phyloP scores from a whole-genome alignment of 108 stramenopile genomes.

The Bacterosira constricta region DNA sequence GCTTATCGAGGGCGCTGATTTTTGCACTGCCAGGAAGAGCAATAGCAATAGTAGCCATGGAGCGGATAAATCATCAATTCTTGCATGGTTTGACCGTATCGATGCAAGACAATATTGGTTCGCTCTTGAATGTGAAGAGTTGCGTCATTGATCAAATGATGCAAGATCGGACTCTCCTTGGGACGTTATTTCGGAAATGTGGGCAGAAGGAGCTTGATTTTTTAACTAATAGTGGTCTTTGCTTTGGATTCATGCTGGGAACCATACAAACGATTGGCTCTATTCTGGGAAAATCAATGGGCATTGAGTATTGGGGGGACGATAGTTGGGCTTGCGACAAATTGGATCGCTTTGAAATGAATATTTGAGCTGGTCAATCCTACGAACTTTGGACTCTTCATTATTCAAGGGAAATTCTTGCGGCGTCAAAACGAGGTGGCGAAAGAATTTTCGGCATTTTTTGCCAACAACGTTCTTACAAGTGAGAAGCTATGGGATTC shows the following conservation, averaged over 20 bases:
- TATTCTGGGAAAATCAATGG: conserved; percentile 96
- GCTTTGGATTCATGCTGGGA: conserved; percentile 94
- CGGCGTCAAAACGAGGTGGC: conserved; percentile 89
- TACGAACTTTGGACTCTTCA: conserved; percentile 87
- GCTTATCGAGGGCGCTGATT: conserved; percentile 38
- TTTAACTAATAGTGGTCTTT: conserved; percentile 87
- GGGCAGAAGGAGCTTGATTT: conserved; percentile 85
- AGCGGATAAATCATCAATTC: conserved; percentile 51
- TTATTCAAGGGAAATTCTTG: conserved; percentile 92
- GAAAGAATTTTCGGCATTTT: conserved; percentile 80
- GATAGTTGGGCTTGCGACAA: conserved; percentile 91
- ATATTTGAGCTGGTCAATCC: conserved; percentile 95
- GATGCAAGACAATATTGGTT: conserved; percentile 80
- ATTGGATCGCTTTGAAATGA: conserved; percentile 94
- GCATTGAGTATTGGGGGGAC: conserved; percentile 85
- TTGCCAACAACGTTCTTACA: conserved; percentile 81
- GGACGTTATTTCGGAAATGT: conserved; percentile 77
- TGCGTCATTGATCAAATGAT: conserved; percentile 92
- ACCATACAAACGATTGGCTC: conserved; percentile 93
- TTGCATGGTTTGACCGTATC: conserved; percentile 53
- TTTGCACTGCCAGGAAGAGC: conserved; percentile 35
- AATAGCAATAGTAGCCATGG: conserved; percentile 34
- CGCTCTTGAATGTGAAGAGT: conserved; percentile 70
- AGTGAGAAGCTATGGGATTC: conserved; percentile 78
- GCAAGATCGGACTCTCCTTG: conserved; percentile 74